Evolutionary conservation across 2,329 filamentous ascomycete genomes (phyloP).

Genomic region (Xylaria sp.): DNA sequence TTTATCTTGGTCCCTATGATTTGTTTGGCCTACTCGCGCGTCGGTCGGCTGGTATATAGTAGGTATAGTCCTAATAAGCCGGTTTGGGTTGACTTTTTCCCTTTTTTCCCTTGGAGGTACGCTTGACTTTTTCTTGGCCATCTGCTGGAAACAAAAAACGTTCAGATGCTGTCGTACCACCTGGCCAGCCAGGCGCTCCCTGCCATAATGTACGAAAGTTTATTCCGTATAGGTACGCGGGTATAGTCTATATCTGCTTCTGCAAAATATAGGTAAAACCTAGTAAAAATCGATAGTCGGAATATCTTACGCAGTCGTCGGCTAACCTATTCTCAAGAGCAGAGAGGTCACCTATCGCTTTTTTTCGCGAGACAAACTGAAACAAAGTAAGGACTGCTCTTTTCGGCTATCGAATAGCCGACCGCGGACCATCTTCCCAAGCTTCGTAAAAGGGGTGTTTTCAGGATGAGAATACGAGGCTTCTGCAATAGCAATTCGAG

Average conservation of each 20-base stretch:
- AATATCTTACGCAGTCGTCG: constrained; percentile 70
- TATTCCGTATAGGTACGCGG: constrained; percentile 66
- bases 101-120: constrained; percentile 58
- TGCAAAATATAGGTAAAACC: constrained; percentile 54
- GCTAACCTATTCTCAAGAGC: constrained; percentile 69
- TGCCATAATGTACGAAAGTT: constrained; percentile 61
- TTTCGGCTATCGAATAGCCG: constrained; percentile 67
- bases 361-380: constrained; percentile 61
- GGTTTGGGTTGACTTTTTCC: constrained; percentile 62
- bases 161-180: constrained; percentile 24
- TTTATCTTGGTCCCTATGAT: too few species aligned
- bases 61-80: constrained; percentile 71
- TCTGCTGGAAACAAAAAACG: constrained; percentile 42
- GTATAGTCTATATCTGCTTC: constrained; percentile 66
- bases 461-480: constrained; percentile 72
- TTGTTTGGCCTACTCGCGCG: constrained; percentile 61
- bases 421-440: constrained; percentile 71
- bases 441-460: constrained; percentile 43
- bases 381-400: constrained; percentile 69
- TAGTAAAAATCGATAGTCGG: constrained; percentile 82
- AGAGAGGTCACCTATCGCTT: constrained; percentile 71
- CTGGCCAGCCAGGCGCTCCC: constrained; percentile 38
- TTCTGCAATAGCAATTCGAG: too few species aligned
- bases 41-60: constrained; percentile 65
- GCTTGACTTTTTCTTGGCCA: constrained; percentile 21